These are phyloP conservation scores for Raffaelea albimanens DNA, from an alignment of 2,329 filamentous ascomycete genomes.

Conservation along the genomic window DNA sequence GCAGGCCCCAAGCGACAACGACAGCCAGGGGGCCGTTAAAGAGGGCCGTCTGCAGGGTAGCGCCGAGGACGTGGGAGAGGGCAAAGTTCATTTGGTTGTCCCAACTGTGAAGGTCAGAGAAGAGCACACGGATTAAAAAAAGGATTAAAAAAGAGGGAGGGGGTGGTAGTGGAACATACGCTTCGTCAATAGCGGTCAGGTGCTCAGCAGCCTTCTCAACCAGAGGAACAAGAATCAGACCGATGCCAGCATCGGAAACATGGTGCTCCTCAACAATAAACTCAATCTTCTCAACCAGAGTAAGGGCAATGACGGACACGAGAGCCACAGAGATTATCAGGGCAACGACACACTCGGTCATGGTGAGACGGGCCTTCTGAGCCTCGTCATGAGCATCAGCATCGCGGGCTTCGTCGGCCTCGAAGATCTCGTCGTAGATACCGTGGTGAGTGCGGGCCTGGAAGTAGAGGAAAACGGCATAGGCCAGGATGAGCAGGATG, in stretches of 20 bases:
- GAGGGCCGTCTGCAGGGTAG: constrained; percentile 81
- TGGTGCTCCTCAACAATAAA: constrained; percentile 36
- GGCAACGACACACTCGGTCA: constrained; percentile 62
- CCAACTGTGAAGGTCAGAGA: constrained; percentile 35
- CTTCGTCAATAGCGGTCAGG: constrained; percentile 74
- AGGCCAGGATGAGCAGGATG: constrained; percentile 61
- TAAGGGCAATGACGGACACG: constrained; percentile 65
- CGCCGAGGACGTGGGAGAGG: constrained; percentile 74
- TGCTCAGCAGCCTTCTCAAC: constrained; percentile 85
- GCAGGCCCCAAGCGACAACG: constrained; percentile 72
- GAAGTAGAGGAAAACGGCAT: constrained; percentile 58
- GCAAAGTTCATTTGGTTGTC: constrained; percentile 80
- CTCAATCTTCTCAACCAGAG: constrained; percentile 64
- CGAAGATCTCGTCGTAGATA: constrained; percentile 66
- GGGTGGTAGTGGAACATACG: constrained; percentile 20
- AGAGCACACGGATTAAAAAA: not conserved
- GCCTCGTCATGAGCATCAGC: constrained; percentile 51
- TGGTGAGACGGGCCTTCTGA: constrained; percentile 58
- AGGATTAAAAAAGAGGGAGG: not conserved
- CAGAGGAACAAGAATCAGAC: constrained; percentile 69
- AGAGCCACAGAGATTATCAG: constrained; percentile 55
- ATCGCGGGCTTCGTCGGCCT: constrained; percentile 59
- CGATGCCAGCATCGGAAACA: constrained; percentile 46
- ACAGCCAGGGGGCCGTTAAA: constrained; percentile 80
- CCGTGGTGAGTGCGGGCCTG: constrained; percentile 69